Evolutionary conservation across 257 asterid genomes (phyloP), one percentile per base, ranked within the genome.

Genomic region (Linaria vulgaris): DNA sequence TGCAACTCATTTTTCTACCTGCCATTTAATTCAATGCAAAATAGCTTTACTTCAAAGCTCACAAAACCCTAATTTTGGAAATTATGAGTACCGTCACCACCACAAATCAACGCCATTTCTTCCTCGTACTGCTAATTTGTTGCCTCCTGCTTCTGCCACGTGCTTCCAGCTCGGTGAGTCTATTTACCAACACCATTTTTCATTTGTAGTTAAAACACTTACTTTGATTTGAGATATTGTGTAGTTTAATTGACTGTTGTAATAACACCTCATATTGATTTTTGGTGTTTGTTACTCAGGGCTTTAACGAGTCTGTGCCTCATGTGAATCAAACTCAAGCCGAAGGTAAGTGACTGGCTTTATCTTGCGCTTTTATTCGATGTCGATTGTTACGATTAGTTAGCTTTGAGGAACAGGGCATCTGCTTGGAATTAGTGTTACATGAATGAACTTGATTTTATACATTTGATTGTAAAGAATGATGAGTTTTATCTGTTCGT

Each of bases 111-210:
- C 25, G 9, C 31, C 31, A 51, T 51, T 51, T 22, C n/a, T 12
- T 5, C 31, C 72, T 68, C 55, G 25, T 17, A 7, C 66, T 76
- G 63, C 71, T 79, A 56, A 41, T 72, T 72, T 53, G 30, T 21
- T 74, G 74, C 77, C 47, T 77, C 51, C 56, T 79, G 76, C 64
- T 76, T 74, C 55, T 63, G 12, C 53, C 63, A 38, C 69, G 66
- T 3, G 76, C 83, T 72, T 74, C 79, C 71, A 63, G 57, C 69
- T 77, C 78, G 69, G 88, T 82, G 25, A 68, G 84, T 50, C 16
- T 69, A 34, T 43, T 56, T 15, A 8, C 46, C 9, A 30, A 41
- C 27, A 62, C 63, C 56, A 30, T 52, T 51, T 54, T 66, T 68
- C n/a, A 24, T 17, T 2, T 38, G 9, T 0, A 58, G 16, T 34